Conservation (phyloP, 169 alveolate genomes). For the Hepatocystis sp. region DNA sequence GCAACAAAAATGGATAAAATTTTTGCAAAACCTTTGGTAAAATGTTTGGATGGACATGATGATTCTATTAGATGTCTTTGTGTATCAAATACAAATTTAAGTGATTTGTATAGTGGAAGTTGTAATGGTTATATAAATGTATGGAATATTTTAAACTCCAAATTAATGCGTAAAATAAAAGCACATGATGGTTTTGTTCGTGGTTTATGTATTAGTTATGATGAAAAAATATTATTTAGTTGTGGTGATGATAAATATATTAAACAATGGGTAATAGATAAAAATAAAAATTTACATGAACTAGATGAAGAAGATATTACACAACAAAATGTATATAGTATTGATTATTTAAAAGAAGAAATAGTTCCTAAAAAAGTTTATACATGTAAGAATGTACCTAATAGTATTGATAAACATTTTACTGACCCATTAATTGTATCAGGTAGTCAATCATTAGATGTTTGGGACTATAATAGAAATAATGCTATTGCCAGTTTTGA, state of each 20-base stretch:
- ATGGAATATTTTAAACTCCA: conserved; percentile 94
- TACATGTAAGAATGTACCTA: conserved; percentile 78
- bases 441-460: conserved; percentile 88
- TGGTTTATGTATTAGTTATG: conserved; percentile 88
- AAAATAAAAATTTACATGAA: conserved; percentile 75
- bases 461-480: conserved; percentile 84
- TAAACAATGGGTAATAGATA: conserved; percentile 83
- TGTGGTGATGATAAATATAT: conserved; percentile 95
- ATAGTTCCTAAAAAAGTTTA: conserved; percentile 49
- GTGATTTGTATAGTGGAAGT: conserved; percentile 94
- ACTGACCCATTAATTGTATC: conserved; percentile 89
- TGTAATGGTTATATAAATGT: conserved; percentile 96
- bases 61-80: conserved; percentile 94
- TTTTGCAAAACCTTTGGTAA: conserved; percentile 97
- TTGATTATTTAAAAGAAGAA: conserved; percentile 25
- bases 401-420: conserved; percentile 92
- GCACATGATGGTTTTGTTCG: conserved; percentile 97
- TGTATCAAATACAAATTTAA: conserved; percentile 24
- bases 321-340: conserved; percentile 8
- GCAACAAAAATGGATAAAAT: conserved; percentile 97
- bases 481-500: conserved; percentile 83
- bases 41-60: conserved; percentile 96
- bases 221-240: conserved; percentile 85
- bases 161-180: conserved; percentile 87
- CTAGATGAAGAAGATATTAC: conserved; percentile 45